Evolutionary conservation across 108 stramenopile species (phyloP).

Genomic region (Pseudonitzschia pungens): DNA sequence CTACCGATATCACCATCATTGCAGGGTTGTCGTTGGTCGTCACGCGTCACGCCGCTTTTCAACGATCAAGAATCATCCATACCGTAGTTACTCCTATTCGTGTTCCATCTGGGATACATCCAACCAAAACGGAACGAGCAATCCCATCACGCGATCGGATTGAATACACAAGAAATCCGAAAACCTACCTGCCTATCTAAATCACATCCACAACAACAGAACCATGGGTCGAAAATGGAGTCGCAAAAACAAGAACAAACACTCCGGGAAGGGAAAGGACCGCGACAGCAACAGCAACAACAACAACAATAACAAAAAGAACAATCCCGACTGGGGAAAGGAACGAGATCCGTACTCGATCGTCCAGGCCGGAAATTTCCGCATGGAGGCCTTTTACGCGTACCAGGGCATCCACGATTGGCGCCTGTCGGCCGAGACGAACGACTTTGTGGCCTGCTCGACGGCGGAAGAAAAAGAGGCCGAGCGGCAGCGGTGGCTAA

Average conservation of each 20-base stretch:
- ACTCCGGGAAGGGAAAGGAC: conserved; percentile 12
- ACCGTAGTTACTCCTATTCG: too few relatives aligned
- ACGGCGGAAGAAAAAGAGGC: conserved; percentile 56
- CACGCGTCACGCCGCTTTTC: too few relatives aligned
- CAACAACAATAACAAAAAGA: too few relatives aligned
- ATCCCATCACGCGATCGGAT: too few relatives aligned
- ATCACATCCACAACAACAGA: not conserved
- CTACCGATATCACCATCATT: not conserved
- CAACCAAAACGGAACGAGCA: too few relatives aligned
- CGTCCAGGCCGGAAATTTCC: conserved; percentile 59
- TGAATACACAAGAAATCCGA: too few relatives aligned
- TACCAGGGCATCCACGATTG: conserved; percentile 63
- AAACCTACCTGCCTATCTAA: not conserved
- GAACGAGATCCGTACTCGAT: conserved; percentile 35
- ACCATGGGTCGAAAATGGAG: conserved; percentile 42
- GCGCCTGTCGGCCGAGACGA: conserved; percentile 16
- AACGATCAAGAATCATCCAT: too few relatives aligned
- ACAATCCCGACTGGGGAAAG: conserved; percentile 27
- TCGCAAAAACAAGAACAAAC: conserved; percentile 26
- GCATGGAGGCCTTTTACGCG: conserved; percentile 83
- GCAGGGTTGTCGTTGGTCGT: not conserved
- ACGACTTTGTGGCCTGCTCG: conserved; percentile 44
- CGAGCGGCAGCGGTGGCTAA: conserved; percentile 65
- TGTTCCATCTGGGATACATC: not conserved
- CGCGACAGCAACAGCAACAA: not conserved